Conservation (phyloP, 2,329 filamentous ascomycete genomes). For the Sphaerostilbella broomeana region DNA sequence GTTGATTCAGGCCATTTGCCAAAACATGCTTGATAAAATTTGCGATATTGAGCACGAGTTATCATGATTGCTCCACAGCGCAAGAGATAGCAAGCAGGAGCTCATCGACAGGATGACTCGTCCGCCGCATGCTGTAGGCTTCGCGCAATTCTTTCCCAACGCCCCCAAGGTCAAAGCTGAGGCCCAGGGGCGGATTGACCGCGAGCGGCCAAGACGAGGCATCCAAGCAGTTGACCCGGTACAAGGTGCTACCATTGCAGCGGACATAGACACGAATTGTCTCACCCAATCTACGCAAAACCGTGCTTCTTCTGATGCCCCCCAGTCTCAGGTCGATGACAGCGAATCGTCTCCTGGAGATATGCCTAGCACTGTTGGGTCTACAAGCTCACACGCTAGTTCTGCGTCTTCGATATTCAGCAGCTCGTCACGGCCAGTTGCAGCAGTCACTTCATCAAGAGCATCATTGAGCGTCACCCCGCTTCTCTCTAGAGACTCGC, state of each 20-base stretch:
- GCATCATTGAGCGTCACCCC: slow-evolving; percentile 29
- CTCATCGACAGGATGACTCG: slow-evolving; percentile 66
- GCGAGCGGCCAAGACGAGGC: slow-evolving; percentile 24
- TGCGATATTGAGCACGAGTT: slow-evolving; percentile 31
- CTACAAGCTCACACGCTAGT: slow-evolving; percentile 65
- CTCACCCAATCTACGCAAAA: slow-evolving; percentile 17
- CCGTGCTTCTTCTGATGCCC: slow-evolving; percentile 22
- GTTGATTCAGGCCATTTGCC: too few relatives aligned
- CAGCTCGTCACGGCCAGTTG: slow-evolving; percentile 35
- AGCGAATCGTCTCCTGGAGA: slow-evolving; percentile 57
- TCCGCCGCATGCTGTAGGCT: slow-evolving; percentile 64
- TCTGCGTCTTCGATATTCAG: slow-evolving; percentile 67
- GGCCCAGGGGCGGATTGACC: slow-evolving; percentile 32
- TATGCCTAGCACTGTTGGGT: slow-evolving; percentile 63
- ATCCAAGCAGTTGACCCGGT: slow-evolving; percentile 19
- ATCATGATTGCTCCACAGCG: slow-evolving; percentile 52
- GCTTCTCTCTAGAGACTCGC: slow-evolving; percentile 39
- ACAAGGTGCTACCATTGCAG: slow-evolving; percentile 18
- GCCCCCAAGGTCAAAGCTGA: slow-evolving; percentile 58
- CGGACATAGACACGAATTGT: slow-evolving; percentile 21
- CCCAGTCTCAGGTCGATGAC: slow-evolving; percentile 40
- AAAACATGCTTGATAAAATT: slow-evolving; percentile 18
- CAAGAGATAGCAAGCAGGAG: slow-evolving; percentile 46
- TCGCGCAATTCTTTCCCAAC: slow-evolving; percentile 80
- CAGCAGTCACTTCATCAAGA: slow-evolving; percentile 37